Evolutionary conservation across 164 flowering plant genomes (phyloP).

Genomic region (Pachysandra terminalis): DNA sequence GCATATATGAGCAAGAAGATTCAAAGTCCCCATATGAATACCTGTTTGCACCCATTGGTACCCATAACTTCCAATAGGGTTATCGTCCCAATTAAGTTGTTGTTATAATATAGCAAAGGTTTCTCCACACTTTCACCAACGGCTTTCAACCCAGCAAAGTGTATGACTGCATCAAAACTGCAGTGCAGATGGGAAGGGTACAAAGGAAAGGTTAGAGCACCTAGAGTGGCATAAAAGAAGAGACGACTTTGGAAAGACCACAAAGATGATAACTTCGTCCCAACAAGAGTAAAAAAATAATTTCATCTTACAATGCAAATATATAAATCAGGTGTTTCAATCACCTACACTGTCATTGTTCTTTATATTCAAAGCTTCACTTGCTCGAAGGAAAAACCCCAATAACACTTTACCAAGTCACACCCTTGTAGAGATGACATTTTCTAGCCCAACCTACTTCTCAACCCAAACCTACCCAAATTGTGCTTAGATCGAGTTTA

Average conservation of each 20-base stretch:
- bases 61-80: constrained; percentile 85
- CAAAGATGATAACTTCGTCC: background rate
- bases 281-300: background rate
- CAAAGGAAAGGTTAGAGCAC: background rate
- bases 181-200: constrained; percentile 4
- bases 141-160: constrained; percentile 97
- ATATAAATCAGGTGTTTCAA: background rate
- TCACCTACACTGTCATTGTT: no score
- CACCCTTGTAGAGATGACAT: no score
- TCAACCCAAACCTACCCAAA: no score
- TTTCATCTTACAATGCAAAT: background rate
- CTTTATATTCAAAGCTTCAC: no score
- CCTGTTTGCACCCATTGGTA: constrained; percentile 87
- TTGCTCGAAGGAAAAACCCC: no score
- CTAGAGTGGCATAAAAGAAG: background rate
- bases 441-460: no score
- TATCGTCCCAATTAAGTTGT: constrained; percentile 86
- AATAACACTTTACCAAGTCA: no score
- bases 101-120: constrained; percentile 77
- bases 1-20: background rate
- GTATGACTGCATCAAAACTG: constrained; percentile 98
- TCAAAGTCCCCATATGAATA: constrained; percentile 14
- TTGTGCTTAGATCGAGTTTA: no score
- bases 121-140: constrained; percentile 97
- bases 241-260: background rate